Evolutionary conservation across 371 early-diverging fungal species (phyloP).

Genomic region (Lichtheimia ornata): DNA sequence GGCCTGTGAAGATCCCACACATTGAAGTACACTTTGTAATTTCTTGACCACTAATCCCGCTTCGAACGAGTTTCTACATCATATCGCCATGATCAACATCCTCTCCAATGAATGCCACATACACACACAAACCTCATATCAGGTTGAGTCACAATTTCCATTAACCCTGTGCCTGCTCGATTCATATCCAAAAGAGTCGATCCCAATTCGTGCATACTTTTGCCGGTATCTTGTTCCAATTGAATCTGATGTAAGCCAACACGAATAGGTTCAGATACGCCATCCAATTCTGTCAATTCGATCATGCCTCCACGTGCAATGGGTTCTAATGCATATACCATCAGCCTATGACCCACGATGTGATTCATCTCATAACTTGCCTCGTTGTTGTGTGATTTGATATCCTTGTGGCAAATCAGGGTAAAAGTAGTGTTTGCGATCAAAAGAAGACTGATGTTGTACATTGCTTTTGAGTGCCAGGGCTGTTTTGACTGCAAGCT

Average conservation of each 20-base stretch:
- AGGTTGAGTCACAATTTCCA: slow-evolving; percentile 91
- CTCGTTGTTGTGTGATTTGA: slow-evolving; percentile 90
- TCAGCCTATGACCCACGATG: neutral
- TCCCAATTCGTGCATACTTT: slow-evolving; percentile 72
- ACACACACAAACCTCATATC: slow-evolving; percentile 60
- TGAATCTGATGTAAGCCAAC: slow-evolving; percentile 85
- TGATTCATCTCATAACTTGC: slow-evolving; percentile 22
- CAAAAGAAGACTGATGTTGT: slow-evolving; percentile 72
- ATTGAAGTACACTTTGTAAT: slow-evolving; percentile 72
- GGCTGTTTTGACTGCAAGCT: slow-evolving; percentile 73
- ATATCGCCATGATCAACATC: neutral
- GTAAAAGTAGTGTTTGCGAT: slow-evolving; percentile 95
- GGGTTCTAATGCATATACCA: slow-evolving; percentile 49
- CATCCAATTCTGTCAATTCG: slow-evolving; percentile 54
- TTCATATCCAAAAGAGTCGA: slow-evolving; percentile 80
- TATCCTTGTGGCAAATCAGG: slow-evolving; percentile 91
- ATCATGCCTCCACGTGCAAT: slow-evolving; percentile 68
- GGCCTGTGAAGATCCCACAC: slow-evolving; percentile 73
- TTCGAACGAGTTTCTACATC: slow-evolving; percentile 63
- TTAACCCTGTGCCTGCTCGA: slow-evolving; percentile 82
- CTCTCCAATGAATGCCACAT: neutral
- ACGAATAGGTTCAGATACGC: slow-evolving; percentile 39
- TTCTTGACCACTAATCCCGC: slow-evolving; percentile 79
- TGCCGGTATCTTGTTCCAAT: slow-evolving; percentile 92
- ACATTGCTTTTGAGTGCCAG: slow-evolving; percentile 72